Conservation (phyloP, 805 yeast genomes). For the Hanseniaspora singularis region DNA sequence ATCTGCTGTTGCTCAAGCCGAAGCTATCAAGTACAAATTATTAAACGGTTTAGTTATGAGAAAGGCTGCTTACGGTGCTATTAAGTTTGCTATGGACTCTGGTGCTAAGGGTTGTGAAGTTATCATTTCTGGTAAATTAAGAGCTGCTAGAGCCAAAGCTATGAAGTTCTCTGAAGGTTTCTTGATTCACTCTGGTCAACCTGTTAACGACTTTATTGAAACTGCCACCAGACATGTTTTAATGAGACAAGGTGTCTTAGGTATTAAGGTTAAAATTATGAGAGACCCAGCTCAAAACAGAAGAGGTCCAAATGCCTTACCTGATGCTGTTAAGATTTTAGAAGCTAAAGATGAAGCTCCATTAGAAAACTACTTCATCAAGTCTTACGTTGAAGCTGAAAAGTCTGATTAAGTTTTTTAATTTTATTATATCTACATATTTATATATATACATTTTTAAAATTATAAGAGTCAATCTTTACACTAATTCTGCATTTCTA, state of each 20-base stretch:
- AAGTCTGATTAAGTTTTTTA: slow-evolving; percentile 3
- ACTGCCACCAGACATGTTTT: slow-evolving; percentile 98
- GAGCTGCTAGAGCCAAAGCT: slow-evolving; percentile 99
- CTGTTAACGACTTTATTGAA: slow-evolving; percentile 97
- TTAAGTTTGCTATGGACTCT: slow-evolving; percentile 98
- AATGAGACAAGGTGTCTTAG: slow-evolving; percentile 99
- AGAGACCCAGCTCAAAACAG: slow-evolving; percentile 87
- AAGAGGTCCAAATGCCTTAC: slow-evolving; percentile 81
- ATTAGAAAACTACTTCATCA: slow-evolving; percentile 70
- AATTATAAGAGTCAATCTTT: too few species aligned
- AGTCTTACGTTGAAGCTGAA: slow-evolving; percentile 42
- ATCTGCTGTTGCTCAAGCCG: slow-evolving; percentile 99
- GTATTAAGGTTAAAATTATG: slow-evolving; percentile 99
- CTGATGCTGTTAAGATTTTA: slow-evolving; percentile 83
- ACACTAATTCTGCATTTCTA: too few species aligned
- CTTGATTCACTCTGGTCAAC: slow-evolving; percentile 99
- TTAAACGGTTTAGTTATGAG: slow-evolving; percentile 98
- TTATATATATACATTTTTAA: slow-evolving; percentile 2
- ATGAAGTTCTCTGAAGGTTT: slow-evolving; percentile 99
- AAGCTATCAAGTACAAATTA: slow-evolving; percentile 94
- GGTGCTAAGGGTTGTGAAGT: slow-evolving; percentile 99
- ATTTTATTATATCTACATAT: background rate
- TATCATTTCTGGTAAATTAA: slow-evolving; percentile 97
- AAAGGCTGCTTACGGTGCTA: slow-evolving; percentile 99
- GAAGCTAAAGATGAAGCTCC: slow-evolving; percentile 92